Conservation (phyloP, 441 rosid genomes). For the Capsella rubella region DNA sequence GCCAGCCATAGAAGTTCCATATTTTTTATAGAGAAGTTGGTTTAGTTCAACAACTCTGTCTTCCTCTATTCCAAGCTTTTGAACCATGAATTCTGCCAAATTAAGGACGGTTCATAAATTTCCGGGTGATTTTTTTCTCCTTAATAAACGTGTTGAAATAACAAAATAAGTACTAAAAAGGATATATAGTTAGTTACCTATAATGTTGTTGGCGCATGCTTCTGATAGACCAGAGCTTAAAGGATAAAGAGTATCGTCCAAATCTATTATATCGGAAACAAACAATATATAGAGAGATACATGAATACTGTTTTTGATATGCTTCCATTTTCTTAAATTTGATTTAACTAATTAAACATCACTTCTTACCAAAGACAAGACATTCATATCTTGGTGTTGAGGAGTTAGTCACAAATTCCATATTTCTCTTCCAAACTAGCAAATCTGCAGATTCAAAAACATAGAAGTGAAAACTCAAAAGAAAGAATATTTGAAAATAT, state of each 20-base stretch:
- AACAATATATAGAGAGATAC: not conserved
- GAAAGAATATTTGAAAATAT: not conserved
- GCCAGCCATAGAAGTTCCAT: conserved; percentile 84
- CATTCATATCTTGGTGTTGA: not conserved
- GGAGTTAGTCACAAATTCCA: not conserved
- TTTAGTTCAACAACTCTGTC: conserved; percentile 54
- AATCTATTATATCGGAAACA: conserved; percentile 49
- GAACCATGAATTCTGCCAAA: conserved; percentile 55
- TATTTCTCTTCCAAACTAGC: not conserved
- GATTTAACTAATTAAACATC: not conserved
- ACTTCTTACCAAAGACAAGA: not conserved
- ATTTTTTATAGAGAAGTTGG: conserved; percentile 53
- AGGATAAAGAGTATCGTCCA: conserved; percentile 91
- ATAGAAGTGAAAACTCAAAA: not conserved
- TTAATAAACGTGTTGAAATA: not conserved
- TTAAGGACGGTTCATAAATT: not conserved
- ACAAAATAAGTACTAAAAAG: not conserved
- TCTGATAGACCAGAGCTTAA: conserved; percentile 68
- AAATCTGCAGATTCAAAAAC: not conserved
- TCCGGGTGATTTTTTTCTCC: not conserved
- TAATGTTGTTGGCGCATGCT: conserved; percentile 65
- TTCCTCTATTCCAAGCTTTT: conserved; percentile 61
- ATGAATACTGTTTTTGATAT: not conserved
- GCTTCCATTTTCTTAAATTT: not conserved
- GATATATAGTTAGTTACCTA: conserved; percentile 43